These are phyloP conservation scores for Boletus sp. DNA, from an alignment of 768 basidiomycete genomes.

Conservation along the genomic window DNA sequence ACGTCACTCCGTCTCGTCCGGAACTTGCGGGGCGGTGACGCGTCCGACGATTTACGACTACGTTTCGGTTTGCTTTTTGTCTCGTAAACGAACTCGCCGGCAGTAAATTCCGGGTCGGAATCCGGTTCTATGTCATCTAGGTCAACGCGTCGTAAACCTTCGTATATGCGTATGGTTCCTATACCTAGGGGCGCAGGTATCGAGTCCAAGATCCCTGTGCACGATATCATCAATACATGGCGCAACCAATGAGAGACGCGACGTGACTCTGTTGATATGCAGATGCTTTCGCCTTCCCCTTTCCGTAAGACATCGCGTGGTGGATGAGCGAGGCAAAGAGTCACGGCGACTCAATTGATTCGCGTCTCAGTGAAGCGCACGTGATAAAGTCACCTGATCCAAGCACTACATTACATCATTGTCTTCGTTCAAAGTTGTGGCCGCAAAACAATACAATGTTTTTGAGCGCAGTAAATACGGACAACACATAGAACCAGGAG, in stretches of 20 bases:
- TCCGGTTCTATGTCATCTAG: conserved; percentile 23
- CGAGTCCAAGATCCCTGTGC: conserved; percentile 25
- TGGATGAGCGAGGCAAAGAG: not conserved
- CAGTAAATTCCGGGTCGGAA: conserved; percentile 34
- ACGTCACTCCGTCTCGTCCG: conserved; percentile 12
- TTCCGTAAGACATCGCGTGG: conserved; percentile 18
- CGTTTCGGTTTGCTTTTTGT: conserved; percentile 22
- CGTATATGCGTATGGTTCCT: not conserved
- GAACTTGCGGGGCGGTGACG: conserved; percentile 17
- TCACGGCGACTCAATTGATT: not conserved
- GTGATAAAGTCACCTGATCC: conserved; percentile 19
- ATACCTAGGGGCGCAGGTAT: conserved; percentile 37
- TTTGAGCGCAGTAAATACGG: conserved; percentile 24
- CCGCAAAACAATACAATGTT: conserved; percentile 31
- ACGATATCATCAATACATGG: not conserved
- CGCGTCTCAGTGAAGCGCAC: not conserved
- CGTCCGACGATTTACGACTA: conserved; percentile 11
- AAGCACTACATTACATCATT: not conserved
- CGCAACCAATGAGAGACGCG: not conserved
- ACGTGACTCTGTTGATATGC: conserved; percentile 23
- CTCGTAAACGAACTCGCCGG: conserved; percentile 29
- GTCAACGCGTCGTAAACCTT: not conserved
- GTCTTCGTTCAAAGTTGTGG: conserved; percentile 5
- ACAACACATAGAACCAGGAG: conserved; percentile 28
- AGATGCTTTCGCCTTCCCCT: conserved; percentile 10